Percentiles rank a stretch among this genome's conserved stretches.
Conservation (phyloP, 306 rosid species). For the Hippophae tibetana region DNA sequence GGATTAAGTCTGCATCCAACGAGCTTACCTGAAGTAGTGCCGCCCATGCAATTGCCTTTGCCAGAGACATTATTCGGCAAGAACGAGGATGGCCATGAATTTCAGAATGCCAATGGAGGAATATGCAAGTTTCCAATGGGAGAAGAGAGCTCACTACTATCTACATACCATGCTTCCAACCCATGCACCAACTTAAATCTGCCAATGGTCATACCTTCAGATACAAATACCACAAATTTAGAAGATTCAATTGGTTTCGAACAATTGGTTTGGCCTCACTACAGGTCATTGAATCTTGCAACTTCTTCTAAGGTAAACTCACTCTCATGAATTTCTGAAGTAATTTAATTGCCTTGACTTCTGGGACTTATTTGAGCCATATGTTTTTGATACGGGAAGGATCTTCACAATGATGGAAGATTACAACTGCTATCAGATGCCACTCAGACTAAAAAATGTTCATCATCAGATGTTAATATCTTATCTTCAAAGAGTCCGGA, state of each 20-base stretch:
- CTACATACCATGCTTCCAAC: conserved; percentile 32
- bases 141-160: conserved; percentile 28
- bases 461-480: conserved; percentile 29
- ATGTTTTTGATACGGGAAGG: conserved; percentile 32
- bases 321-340: background rate
- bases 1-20: conserved; percentile 81
- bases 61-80: conserved; percentile 42
- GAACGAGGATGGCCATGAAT: conserved; percentile 32
- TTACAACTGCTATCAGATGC: conserved; percentile 31
- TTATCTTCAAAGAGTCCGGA: conserved; percentile 20
- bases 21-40: conserved; percentile 56
- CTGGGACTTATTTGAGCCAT: conserved; percentile 9
- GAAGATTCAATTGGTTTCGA: conserved; percentile 41
- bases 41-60: conserved; percentile 42
- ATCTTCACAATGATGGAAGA: conserved; percentile 20
- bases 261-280: conserved; percentile 32
- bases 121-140: conserved; percentile 22
- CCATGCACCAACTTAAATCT: conserved; percentile 38
- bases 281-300: conserved; percentile 23
- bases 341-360: background rate
- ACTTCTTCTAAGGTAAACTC: conserved; percentile 30
- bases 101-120: conserved; percentile 36
- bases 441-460: conserved; percentile 26
- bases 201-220: conserved; percentile 31
- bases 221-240: conserved; percentile 23